A percentile compares a stretch with the other conserved stretches of the same genome.
phyloP scores from a whole-genome alignment of 345 rosid genomes.

The Linum usitatissimum region DNA sequence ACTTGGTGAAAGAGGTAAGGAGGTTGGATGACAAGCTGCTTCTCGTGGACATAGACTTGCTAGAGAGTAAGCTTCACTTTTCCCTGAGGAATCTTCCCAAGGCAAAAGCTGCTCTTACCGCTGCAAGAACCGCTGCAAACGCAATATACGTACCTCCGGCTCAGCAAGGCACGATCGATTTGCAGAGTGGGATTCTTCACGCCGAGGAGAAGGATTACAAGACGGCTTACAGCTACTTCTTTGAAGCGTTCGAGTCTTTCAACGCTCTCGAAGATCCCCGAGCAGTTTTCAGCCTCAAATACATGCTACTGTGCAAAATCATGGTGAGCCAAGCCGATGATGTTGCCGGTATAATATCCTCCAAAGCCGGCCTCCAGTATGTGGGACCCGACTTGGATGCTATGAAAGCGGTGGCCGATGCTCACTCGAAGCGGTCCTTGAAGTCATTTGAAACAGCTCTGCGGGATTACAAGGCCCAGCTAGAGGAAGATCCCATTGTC shows the following conservation, averaged over 20 bases:
- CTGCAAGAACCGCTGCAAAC: slow-evolving; percentile 94
- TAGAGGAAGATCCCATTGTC: slow-evolving; percentile 92
- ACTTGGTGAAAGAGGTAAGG: slow-evolving; percentile 83
- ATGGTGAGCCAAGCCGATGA: slow-evolving; percentile 98
- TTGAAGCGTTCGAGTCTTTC: slow-evolving; percentile 91
- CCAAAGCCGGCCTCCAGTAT: slow-evolving; percentile 82
- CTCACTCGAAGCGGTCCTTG: slow-evolving; percentile 77
- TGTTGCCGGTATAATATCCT: slow-evolving; percentile 78
- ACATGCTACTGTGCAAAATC: slow-evolving; percentile 87
- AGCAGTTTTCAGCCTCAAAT: slow-evolving; percentile 89
- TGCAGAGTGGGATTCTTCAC: slow-evolving; percentile 95
- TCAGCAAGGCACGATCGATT: slow-evolving; percentile 92
- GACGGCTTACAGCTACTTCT: slow-evolving; percentile 92
- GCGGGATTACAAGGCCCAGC: slow-evolving; percentile 64
- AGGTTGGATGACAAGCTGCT: slow-evolving; percentile 94
- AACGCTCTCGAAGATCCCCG: slow-evolving; percentile 80
- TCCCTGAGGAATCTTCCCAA: slow-evolving; percentile 84
- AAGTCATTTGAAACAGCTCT: slow-evolving; percentile 78
- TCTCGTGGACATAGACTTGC: slow-evolving; percentile 79
- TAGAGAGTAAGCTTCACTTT: slow-evolving; percentile 92
- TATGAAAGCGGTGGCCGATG: slow-evolving; percentile 98
- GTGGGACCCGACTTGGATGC: slow-evolving; percentile 86
- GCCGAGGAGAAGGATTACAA: slow-evolving; percentile 98
- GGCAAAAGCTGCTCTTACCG: slow-evolving; percentile 95
- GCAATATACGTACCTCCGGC: slow-evolving; percentile 93